phyloP scores from a whole-genome alignment of 345 rosid species.

The Acer campestre region DNA sequence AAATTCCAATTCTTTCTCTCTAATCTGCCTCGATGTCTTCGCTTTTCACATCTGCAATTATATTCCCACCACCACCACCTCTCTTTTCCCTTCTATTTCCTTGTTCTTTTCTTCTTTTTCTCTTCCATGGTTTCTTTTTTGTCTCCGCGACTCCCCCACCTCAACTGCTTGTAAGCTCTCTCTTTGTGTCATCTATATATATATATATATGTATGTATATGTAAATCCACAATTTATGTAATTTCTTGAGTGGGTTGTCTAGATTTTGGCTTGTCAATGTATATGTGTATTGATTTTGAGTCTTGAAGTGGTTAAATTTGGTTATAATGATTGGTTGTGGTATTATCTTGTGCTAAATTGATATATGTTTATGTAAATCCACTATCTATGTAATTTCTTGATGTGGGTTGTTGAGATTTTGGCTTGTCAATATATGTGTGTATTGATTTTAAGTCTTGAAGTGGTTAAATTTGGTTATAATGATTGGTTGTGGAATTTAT shows the following conservation, averaged over 20 bases:
- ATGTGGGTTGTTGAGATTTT: background rate
- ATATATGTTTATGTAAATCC: background rate
- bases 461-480: background rate
- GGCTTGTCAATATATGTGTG: background rate
- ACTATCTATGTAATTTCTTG: background rate
- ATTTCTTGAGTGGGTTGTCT: background rate
- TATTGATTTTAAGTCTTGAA: background rate
- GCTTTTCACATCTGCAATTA: background rate
- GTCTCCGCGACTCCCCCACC: slow-evolving; percentile 32
- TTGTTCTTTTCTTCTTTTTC: background rate
- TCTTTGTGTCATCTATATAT: background rate
- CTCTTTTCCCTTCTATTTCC: background rate
- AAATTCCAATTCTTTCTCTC: background rate
- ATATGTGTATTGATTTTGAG: background rate
- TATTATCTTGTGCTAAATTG: background rate
- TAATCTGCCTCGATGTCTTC: slow-evolving; percentile 20
- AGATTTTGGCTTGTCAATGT: background rate
- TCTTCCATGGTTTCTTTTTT: slow-evolving; percentile 48
- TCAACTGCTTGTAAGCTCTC: slow-evolving; percentile 38
- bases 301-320: background rate
- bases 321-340: background rate
- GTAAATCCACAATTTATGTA: background rate
- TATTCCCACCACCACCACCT: background rate
- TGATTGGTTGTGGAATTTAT: background rate
- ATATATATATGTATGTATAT: too few relatives aligned